Conservation (phyloP, 176 grass and related monocot species). For the Ensete glaucum region DNA sequence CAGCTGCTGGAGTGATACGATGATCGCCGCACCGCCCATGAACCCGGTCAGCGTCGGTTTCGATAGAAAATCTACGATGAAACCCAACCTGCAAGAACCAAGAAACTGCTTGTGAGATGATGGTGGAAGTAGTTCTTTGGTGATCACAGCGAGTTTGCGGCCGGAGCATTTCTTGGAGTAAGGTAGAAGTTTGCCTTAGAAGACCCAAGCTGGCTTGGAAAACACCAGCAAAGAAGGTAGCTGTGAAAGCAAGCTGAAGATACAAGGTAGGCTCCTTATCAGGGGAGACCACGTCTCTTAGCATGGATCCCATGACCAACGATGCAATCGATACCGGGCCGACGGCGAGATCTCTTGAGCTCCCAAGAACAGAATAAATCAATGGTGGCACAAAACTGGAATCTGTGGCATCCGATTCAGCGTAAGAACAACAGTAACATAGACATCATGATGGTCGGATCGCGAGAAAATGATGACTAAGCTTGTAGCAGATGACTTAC, state of each 20-base stretch:
- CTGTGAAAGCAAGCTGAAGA: constrained; percentile 83
- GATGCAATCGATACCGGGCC: constrained; percentile 91
- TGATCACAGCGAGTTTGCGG: background rate
- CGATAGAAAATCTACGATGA: constrained; percentile 91
- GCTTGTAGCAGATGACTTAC: constrained; percentile 30
- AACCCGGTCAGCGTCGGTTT: constrained; percentile 81
- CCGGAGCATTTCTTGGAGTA: background rate
- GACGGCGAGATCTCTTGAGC: constrained; percentile 83
- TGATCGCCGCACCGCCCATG: constrained; percentile 95
- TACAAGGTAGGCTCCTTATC: constrained; percentile 64
- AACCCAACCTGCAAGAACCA: constrained; percentile 37
- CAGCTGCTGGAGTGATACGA: constrained; percentile 94
- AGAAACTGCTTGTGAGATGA: background rate
- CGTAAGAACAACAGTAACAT: background rate
- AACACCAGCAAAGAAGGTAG: constrained; percentile 94
- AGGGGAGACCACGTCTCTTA: constrained; percentile 74
- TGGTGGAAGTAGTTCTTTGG: background rate
- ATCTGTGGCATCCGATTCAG: constrained; percentile 26
- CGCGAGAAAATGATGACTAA: background rate
- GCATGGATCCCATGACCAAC: constrained; percentile 92
- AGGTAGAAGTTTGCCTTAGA: constrained; percentile 33
- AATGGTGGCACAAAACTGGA: constrained; percentile 97
- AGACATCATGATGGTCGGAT: background rate
- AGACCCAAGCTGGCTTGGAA: constrained; percentile 86
- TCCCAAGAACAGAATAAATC: constrained; percentile 82